Evolutionary conservation across 1,284 basidiomycete genomes (phyloP).

Genomic region (Cutaneotrichosporon sp.): DNA sequence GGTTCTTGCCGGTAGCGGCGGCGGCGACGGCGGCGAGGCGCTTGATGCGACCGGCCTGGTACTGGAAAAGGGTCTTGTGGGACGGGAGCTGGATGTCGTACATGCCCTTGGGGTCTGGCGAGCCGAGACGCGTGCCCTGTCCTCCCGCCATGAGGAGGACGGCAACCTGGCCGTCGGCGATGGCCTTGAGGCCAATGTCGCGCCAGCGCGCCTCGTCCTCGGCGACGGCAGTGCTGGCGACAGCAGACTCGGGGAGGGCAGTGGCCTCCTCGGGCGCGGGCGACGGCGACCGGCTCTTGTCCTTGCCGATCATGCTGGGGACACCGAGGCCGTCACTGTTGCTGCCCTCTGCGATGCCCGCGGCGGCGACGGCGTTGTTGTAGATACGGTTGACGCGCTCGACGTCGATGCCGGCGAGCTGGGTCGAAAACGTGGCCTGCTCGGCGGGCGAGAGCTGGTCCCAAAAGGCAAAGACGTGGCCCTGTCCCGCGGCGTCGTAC

Average conservation of each 20-base stretch:
- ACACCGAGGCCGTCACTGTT: slow-evolving; percentile 21
- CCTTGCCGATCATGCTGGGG: slow-evolving; percentile 15
- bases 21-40: slow-evolving; percentile 71
- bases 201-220: slow-evolving; percentile 66
- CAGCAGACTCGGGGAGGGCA: slow-evolving; percentile 71
- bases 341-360: slow-evolving; percentile 50
- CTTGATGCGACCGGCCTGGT: slow-evolving; percentile 90
- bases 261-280: slow-evolving; percentile 29
- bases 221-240: slow-evolving; percentile 58
- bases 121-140: slow-evolving; percentile 92
- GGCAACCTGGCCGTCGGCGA: slow-evolving; percentile 75
- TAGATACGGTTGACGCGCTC: slow-evolving; percentile 86
- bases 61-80: slow-evolving; percentile 90
- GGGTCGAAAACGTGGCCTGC: slow-evolving; percentile 60
- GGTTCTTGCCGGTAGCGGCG: slow-evolving; percentile 54
- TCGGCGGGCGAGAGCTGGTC: slow-evolving; percentile 62
- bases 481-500: slow-evolving; percentile 77
- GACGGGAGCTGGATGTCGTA: slow-evolving; percentile 94
- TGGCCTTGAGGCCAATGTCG: slow-evolving; percentile 68
- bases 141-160: slow-evolving; percentile 97
- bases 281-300: slow-evolving; percentile 30
- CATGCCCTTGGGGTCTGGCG: slow-evolving; percentile 90
- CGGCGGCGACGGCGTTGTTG: slow-evolving; percentile 66
- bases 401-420: slow-evolving; percentile 79
- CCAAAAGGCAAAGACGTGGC: slow-evolving; percentile 86